These are phyloP conservation scores for Micromonas pusilla DNA, from an alignment of 139 green algal species.

Conservation along the genomic window DNA sequence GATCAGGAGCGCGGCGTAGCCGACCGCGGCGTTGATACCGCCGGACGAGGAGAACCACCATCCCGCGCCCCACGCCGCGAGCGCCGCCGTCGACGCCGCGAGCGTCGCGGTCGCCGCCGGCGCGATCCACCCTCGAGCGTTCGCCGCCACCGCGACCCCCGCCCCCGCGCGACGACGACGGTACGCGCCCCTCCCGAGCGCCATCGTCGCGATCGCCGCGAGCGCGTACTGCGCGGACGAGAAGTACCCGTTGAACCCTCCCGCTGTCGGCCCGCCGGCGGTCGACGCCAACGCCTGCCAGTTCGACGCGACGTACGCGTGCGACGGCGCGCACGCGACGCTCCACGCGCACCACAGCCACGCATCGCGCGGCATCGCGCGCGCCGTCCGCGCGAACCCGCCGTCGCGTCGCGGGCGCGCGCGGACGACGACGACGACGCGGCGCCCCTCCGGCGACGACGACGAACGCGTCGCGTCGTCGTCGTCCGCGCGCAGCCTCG, in stretches of 20 bases:
- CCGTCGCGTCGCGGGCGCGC: too few relatives aligned
- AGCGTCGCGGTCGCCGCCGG: not conserved
- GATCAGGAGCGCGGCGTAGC: not conserved
- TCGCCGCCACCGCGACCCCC: too few relatives aligned
- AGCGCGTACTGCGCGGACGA: not conserved
- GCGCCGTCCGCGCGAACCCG: too few relatives aligned
- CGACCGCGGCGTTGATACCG: too few relatives aligned
- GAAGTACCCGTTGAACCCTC: not conserved
- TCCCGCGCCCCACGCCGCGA: too few relatives aligned
- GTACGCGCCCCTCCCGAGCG: not conserved
- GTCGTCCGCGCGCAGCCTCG: not conserved
- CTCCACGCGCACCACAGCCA: not conserved
- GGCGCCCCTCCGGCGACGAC: not conserved
- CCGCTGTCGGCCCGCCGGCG: too few relatives aligned
- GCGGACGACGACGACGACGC: not conserved
- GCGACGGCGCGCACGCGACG: not conserved
- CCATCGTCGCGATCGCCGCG: not conserved
- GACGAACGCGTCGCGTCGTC: not conserved
- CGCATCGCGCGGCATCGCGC: too few relatives aligned
- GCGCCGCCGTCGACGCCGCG: too few relatives aligned
- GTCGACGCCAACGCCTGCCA: not conserved
- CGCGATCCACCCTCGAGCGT: not conserved
- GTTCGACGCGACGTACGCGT: not conserved
- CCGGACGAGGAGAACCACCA: too few relatives aligned
- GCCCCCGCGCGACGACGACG: too few relatives aligned